Base-by-base conservation (phyloP, 208 protist genomes). In the Acanthamoeba royreba region DNA sequence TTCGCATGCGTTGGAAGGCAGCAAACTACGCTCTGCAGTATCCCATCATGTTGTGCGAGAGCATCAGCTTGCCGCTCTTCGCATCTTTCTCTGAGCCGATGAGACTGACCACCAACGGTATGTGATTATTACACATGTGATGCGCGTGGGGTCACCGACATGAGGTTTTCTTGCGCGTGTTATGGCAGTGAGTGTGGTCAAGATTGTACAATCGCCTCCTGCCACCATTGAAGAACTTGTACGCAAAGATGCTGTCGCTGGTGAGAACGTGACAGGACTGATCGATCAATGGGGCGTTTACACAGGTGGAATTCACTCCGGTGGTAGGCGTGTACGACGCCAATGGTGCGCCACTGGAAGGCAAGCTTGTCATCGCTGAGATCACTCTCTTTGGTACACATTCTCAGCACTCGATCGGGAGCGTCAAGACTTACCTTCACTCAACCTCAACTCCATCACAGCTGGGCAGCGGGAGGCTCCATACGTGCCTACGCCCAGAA, bases 21-120 rank as follows among this genome's bases (percentile, higher is more conserved):
- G 74, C 74, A 19, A 85, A 85, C 42, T 85, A 85, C 74, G 74
- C 74, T 31, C 38, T 42, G 28, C 74, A 85, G 43, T 85, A 85
- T 19, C 74, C 74, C 43, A 35, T 53, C 22, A 19, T 85, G 43
- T 40, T 85, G 4, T 85, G 74, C 42, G 74, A 85, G 43, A 38
- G 42, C 22, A 17, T 13, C 5, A 9, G 28, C 28, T 19, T 85
- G 22, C 42, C 15, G 0, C 74, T 85, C 8, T 85, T 53, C 43
- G n/a, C 42, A 3, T 85, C 74, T 45, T 85, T 85, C 19, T 0
- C 22, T 7, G 43, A 35, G 43, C 74, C 74, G 5, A 85, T 31
- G 17, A 47, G 11, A 15, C 8, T 85, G 43, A 85, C 43, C n/a
- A 53, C 74, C 25, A 85, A 85, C 74, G 74, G 74, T 85, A 81